These are phyloP conservation scores for Alternaria gaisen DNA, from an alignment of 2,329 filamentous ascomycete genomes.

Conservation along the genomic window DNA sequence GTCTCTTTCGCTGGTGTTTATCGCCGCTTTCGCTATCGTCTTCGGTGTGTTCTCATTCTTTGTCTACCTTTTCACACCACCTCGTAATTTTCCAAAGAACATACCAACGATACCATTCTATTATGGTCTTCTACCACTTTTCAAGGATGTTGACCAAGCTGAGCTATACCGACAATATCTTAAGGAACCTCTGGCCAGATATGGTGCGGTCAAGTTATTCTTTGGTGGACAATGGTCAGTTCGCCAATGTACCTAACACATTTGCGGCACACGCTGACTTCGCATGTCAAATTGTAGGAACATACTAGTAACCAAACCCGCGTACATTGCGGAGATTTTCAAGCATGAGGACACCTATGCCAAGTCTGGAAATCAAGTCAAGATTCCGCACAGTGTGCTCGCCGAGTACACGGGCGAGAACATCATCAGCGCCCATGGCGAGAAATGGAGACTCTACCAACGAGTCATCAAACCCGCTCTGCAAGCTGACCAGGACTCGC, in stretches of 20 bases:
- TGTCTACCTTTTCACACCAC: constrained; percentile 37
- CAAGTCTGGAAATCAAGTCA: constrained; percentile 45
- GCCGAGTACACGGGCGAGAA: constrained; percentile 46
- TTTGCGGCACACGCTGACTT: neutral
- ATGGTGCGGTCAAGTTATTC: constrained; percentile 60
- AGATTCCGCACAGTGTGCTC: constrained; percentile 43
- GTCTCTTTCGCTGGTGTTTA: constrained; percentile 34
- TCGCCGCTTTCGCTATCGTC: constrained; percentile 26
- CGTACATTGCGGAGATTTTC: constrained; percentile 54
- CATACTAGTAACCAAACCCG: constrained; percentile 57
- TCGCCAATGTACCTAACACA: neutral
- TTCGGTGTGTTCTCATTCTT: constrained; percentile 28
- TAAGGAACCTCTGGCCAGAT: constrained; percentile 49
- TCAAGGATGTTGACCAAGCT: constrained; percentile 56
- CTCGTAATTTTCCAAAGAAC: constrained; percentile 43
- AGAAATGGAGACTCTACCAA: constrained; percentile 44
- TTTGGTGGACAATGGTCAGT: constrained; percentile 57
- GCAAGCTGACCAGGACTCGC: constrained; percentile 37
- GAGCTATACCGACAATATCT: constrained; percentile 54
- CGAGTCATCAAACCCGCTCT: constrained; percentile 43
- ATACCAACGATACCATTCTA: constrained; percentile 58
- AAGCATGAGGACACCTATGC: constrained; percentile 43
- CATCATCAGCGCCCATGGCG: constrained; percentile 45
- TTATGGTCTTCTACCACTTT: constrained; percentile 54
- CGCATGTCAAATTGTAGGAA: constrained; percentile 32